Conservation (phyloP, 768 basidiomycete genomes). For the Amanita fuliginea region DNA sequence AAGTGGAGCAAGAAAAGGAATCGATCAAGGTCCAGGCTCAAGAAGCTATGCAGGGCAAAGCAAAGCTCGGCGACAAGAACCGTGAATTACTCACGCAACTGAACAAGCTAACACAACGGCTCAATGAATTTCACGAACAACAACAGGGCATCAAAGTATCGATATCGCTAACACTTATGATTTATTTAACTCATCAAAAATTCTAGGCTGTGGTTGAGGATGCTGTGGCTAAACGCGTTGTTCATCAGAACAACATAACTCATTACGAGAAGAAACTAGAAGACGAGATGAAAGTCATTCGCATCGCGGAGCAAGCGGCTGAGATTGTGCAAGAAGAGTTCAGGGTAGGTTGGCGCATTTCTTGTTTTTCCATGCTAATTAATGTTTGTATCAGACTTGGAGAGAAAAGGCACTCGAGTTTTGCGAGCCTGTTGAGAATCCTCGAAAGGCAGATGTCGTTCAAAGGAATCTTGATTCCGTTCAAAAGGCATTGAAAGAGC, state of each 20-base stretch:
- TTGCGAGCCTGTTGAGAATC: slow-evolving; percentile 45
- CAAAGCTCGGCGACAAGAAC: slow-evolving; percentile 36
- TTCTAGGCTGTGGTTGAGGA: slow-evolving; percentile 36
- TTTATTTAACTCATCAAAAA: slow-evolving; percentile 4
- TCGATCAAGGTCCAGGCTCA: slow-evolving; percentile 36
- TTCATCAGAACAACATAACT: slow-evolving; percentile 34
- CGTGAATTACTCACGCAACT: slow-evolving; percentile 27
- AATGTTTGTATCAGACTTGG: slow-evolving; percentile 37
- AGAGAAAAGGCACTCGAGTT: slow-evolving; percentile 49
- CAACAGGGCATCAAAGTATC: slow-evolving; percentile 35
- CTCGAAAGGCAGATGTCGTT: slow-evolving; percentile 45
- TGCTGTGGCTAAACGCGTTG: slow-evolving; percentile 36
- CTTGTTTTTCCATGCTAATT: neutral
- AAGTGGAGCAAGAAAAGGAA: slow-evolving; percentile 41
- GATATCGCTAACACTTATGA: neutral
- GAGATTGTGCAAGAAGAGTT: slow-evolving; percentile 53
- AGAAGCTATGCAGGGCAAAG: slow-evolving; percentile 32
- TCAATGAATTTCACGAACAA: slow-evolving; percentile 39
- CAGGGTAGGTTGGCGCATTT: slow-evolving; percentile 26
- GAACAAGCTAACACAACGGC: slow-evolving; percentile 34
- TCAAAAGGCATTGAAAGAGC: slow-evolving; percentile 51
- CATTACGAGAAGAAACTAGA: slow-evolving; percentile 44
- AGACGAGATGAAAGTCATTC: slow-evolving; percentile 35
- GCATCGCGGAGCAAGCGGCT: slow-evolving; percentile 31
- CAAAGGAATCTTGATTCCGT: slow-evolving; percentile 53